Base-by-base conservation (phyloP, 495 filamentous ascomycete species). In the Penicillium canariense region DNA sequence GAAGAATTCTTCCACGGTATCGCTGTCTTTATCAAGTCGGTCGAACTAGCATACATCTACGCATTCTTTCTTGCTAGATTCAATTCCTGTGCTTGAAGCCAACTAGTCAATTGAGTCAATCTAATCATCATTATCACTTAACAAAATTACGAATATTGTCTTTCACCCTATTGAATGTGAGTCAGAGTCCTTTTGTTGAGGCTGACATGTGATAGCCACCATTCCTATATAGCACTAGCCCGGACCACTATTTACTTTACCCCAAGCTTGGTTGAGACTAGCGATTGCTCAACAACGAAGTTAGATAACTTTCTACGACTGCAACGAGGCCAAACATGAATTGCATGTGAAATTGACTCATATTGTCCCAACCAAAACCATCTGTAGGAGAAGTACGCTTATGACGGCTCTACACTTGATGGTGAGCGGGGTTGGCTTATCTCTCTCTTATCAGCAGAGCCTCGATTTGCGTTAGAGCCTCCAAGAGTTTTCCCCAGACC, bases 361-460 rank as follows among this genome's bases (percentile, higher is more conserved):
- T n/a, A 23, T 4, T 5, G 7, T 5, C 38, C 20, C 38, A 42
- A 42, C 38, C 5, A 23, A 12, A 20, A 39, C 12, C 14, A 0
- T n/a, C 5, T 22, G 6, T 12, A 11, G 5, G 4, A 23, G 18
- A 3, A 40, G 9, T 12, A 20, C 10, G 15, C 22, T 14, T 3
- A 40, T 40, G 38, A 23, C 6, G 20, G 38, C 20, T n/a, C n/a
- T n/a, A n/a, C n/a, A n/a, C n/a, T n/a, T n/a, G n/a, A n/a, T n/a
- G n/a, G n/a, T n/a, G n/a, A 15, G 43, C 43, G 27, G 43, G 23
- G 43, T 8, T n/a, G n/a, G 11, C 43, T 46, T 46, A 46, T 46
- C 43, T 46, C 43, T 46, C 43, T 46, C 43, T 46, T 46, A 46
- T 46, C 43, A 28, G 18, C 25, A 46, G 43, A 46, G 43, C 43